Evolutionary conservation across 1,139 yeast species (phyloP).

Genomic region (Candida labiduridarum): DNA sequence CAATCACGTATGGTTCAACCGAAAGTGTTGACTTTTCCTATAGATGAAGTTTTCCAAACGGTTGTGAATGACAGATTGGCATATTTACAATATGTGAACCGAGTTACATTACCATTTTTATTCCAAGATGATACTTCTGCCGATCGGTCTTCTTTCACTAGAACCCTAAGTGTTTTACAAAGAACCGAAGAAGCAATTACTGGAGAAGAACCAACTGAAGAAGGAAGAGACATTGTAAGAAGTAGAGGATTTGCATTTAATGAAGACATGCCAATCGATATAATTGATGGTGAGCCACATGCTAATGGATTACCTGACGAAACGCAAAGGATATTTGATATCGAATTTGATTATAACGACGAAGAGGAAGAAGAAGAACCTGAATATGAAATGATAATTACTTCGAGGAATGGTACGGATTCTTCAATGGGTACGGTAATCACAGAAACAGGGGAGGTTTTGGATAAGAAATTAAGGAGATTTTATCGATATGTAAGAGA

Average conservation of each 20-base stretch:
- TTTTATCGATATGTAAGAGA: conserved; percentile 8
- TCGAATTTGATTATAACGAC: conserved; percentile 7
- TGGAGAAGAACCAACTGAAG: conserved; percentile 12
- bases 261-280: conserved; percentile 1
- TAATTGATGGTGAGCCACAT: background rate
- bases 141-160: background rate
- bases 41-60: conserved; percentile 1
- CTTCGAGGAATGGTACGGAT: background rate
- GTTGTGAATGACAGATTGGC: background rate
- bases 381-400: no score
- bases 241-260: background rate
- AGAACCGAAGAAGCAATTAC: conserved; percentile 7
- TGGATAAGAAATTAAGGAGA: conserved; percentile 4
- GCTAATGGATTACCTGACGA: conserved; percentile 2
- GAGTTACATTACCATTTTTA: background rate
- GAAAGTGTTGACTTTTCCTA: background rate
- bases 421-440: background rate
- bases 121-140: background rate
- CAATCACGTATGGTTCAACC: conserved; percentile 7
- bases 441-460: background rate
- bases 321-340: conserved; percentile 7
- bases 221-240: conserved; percentile 9
- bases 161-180: conserved; percentile 7
- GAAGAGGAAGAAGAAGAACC: background rate
- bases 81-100: background rate